A percentile compares a stretch with the other conserved stretches of the same genome.
Evolutionary conservation across 208 protist species (phyloP).

Genomic region (Leishmania major): DNA sequence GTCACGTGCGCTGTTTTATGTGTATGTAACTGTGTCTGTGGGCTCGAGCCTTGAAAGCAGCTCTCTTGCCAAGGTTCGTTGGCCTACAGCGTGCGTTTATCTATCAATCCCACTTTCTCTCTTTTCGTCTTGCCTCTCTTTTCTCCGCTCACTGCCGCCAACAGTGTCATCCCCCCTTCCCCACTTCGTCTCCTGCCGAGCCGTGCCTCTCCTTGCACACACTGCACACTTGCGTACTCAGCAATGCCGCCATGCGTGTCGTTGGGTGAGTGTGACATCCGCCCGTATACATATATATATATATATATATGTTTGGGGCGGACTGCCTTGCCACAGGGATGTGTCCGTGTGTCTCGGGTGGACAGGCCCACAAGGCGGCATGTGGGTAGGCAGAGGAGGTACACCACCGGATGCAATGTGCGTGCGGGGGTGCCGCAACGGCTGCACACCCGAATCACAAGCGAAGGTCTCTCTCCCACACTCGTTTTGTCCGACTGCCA

Average conservation of each 20-base stretch:
- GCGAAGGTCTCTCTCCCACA: not conserved
- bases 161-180: not conserved
- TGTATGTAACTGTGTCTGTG: not conserved
- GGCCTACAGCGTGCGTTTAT: not conserved
- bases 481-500: not conserved
- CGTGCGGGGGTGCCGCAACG: not conserved
- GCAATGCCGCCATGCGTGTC: not conserved
- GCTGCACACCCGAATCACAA: not conserved
- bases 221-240: not conserved
- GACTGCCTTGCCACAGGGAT: not conserved
- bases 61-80: not conserved
- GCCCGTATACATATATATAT: conserved; percentile 1
- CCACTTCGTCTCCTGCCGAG: not conserved
- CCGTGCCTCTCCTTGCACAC: not conserved
- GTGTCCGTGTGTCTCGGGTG: not conserved
- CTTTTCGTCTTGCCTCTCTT: not conserved
- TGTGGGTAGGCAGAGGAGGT: not conserved
- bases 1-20: not conserved
- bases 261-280: not conserved
- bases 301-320: conserved; percentile 1
- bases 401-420: not conserved
- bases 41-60: not conserved
- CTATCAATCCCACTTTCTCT: not conserved
- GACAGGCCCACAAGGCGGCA: not conserved
- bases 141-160: not conserved